Percentiles rank a stretch among this genome's conserved stretches.
Evolutionary conservation across 2,329 filamentous ascomycete genomes (phyloP).

Genomic region (Diaporthe ilicicola): DNA sequence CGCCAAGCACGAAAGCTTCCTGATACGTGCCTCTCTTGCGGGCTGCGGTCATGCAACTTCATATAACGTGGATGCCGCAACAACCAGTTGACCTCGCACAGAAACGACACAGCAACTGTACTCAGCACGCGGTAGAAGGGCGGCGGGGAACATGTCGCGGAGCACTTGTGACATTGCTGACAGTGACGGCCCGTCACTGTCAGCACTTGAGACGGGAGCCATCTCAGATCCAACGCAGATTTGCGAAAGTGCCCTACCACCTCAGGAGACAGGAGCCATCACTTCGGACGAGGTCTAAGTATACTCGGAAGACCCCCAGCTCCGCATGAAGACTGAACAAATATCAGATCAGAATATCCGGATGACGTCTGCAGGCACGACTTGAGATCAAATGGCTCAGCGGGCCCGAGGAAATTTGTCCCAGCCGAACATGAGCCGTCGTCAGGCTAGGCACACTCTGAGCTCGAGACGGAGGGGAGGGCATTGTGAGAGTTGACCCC

Average conservation of each 20-base stretch:
- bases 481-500: not conserved
- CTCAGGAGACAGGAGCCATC: not conserved
- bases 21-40: constrained; percentile 14
- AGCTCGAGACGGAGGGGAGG: too few relatives aligned
- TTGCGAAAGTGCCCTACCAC: not conserved
- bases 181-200: too few relatives aligned
- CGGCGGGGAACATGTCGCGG: not conserved
- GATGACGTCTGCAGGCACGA: constrained; percentile 20
- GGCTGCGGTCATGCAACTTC: not conserved
- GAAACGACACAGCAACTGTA: not conserved
- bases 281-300: constrained; percentile 6
- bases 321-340: constrained; percentile 6
- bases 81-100: not conserved
- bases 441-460: constrained; percentile 1
- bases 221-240: constrained; percentile 17
- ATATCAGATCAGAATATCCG: constrained; percentile 19
- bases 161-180: constrained; percentile 13
- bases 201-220: constrained; percentile 15
- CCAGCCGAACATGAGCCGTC: not conserved
- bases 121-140: too few relatives aligned
- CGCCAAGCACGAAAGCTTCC: not conserved
- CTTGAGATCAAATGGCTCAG: constrained; percentile 7
- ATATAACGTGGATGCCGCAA: not conserved
- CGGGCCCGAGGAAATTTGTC: not conserved
- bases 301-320: constrained; percentile 16